These are phyloP conservation scores for Candida andamanensis DNA, from an alignment of 805 yeast genomes.

Conservation along the genomic window DNA sequence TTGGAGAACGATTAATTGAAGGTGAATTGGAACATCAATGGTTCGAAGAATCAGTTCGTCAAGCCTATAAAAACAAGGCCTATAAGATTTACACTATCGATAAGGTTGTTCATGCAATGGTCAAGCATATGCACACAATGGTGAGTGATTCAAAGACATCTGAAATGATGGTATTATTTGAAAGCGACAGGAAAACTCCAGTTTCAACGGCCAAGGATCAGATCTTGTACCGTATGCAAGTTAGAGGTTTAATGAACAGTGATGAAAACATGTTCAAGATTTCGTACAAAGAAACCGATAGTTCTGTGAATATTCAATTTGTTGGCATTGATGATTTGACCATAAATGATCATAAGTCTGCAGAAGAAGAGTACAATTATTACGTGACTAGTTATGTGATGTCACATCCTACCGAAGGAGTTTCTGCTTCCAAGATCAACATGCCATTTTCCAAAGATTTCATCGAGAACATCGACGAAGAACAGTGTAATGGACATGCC, in stretches of 20 bases:
- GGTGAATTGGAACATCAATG: slow-evolving; percentile 90
- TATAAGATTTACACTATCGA: slow-evolving; percentile 90
- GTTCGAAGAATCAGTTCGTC: slow-evolving; percentile 94
- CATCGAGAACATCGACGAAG: slow-evolving; percentile 51
- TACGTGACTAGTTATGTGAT: slow-evolving; percentile 88
- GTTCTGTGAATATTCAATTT: slow-evolving; percentile 66
- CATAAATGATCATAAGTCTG: slow-evolving; percentile 58
- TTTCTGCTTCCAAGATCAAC: slow-evolving; percentile 67
- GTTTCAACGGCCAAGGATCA: slow-evolving; percentile 79
- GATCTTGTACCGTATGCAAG: slow-evolving; percentile 84
- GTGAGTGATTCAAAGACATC: slow-evolving; percentile 75
- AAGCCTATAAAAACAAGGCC: slow-evolving; percentile 90
- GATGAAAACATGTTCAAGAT: slow-evolving; percentile 94
- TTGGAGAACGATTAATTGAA: slow-evolving; percentile 74
- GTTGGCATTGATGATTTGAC: slow-evolving; percentile 88
- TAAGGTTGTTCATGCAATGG: slow-evolving; percentile 70
- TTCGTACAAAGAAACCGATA: slow-evolving; percentile 52
- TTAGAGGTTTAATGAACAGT: slow-evolving; percentile 66
- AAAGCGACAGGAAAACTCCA: slow-evolving; percentile 62
- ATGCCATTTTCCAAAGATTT: slow-evolving; percentile 71
- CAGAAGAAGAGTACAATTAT: slow-evolving; percentile 86
- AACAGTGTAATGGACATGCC: slow-evolving; percentile 56
- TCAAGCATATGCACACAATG: slow-evolving; percentile 81
- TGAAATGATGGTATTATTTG: slow-evolving; percentile 77
- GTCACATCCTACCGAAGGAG: slow-evolving; percentile 97